Conservation (phyloP, 192 early-diverging fungal species). For the Thamnidium elegans region DNA sequence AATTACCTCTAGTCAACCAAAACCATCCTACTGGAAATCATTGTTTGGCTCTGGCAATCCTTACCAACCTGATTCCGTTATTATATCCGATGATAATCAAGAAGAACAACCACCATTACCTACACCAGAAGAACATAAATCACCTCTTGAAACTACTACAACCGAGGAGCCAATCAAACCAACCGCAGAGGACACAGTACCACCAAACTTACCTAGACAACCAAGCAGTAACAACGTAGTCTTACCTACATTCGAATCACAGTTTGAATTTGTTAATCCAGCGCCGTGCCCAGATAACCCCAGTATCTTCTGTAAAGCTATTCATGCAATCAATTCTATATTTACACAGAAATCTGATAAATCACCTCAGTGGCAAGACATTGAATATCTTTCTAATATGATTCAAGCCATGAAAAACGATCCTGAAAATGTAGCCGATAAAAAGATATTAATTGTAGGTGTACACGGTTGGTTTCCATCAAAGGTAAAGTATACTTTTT, state of each 20-base stretch:
- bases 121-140: neutral
- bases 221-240: slow-evolving; percentile 23
- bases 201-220: neutral
- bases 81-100: slow-evolving; percentile 10
- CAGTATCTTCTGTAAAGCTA: neutral
- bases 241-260: slow-evolving; percentile 31
- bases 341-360: slow-evolving; percentile 17
- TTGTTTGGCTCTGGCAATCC: slow-evolving; percentile 1
- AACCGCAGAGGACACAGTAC: neutral
- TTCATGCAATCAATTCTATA: slow-evolving; percentile 6
- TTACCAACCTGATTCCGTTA: neutral
- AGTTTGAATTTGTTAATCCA: slow-evolving; percentile 7
- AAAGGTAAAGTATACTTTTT: slow-evolving; percentile 38
- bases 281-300: neutral
- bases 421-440: slow-evolving; percentile 32
- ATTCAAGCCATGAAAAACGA: slow-evolving; percentile 19
- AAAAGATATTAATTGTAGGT: slow-evolving; percentile 74
- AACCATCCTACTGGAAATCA: slow-evolving; percentile 11
- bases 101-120: neutral
- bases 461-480: slow-evolving; percentile 91
- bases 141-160: neutral
- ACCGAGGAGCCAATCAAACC: neutral
- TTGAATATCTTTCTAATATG: slow-evolving; percentile 5
- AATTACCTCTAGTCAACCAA: neutral
- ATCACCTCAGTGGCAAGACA: neutral